Evolutionary conservation across 768 basidiomycete species (phyloP), one percentile per base, ranked within the genome.

Genomic region (Postia placenta): DNA sequence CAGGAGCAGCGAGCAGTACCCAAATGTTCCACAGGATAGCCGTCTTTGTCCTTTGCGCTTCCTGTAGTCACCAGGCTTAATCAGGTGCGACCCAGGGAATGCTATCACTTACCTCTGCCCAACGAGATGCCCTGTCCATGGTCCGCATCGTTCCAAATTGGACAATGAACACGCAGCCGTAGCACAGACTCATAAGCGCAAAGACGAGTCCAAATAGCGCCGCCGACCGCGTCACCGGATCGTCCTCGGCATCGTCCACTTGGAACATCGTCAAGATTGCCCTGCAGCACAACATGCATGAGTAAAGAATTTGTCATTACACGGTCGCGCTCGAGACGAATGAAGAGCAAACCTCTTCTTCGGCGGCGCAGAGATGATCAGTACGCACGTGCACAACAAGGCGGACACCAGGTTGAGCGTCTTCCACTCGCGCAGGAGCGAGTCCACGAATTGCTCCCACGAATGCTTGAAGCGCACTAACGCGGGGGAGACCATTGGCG

Each of bases 401-500:
- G 83, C 87, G 11, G 85, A 87, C 17, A 89, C 78, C 17, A 88
- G 70, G 56, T 88, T 88, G 36, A 79, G 58, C 5, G 85, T 87
- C 67, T 87, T 87, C 84, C 84, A 87, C 56, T 87, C 85, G 23
- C 78, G 73, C 53, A 79, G 51, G n/a, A 88, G 67, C 0, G 82
- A 79, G 47, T 85, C 81, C 11, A 87, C 74, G 55, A 89, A 87
- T 0, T 59, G 64, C 63, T 88, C 87, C 87, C 87, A 89, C 1
- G 80, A 74, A 5, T 60, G 55, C 54, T 74, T 75, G 71, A 90
- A 90, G 42, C 81, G 69, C 6, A 79, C 66, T 35, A 87, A 62
- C 4, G 85, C 77, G 4, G 82, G 83, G 0, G 84, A 77, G 3
- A 83, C 82, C 1, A 74, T 64, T 2, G 76, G 65, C 1, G 68